A percentile compares a stretch with the other conserved stretches of the same genome.
Evolutionary conservation across 495 filamentous ascomycete species (phyloP).

Genomic region (Hypoxylon fragiforme): DNA sequence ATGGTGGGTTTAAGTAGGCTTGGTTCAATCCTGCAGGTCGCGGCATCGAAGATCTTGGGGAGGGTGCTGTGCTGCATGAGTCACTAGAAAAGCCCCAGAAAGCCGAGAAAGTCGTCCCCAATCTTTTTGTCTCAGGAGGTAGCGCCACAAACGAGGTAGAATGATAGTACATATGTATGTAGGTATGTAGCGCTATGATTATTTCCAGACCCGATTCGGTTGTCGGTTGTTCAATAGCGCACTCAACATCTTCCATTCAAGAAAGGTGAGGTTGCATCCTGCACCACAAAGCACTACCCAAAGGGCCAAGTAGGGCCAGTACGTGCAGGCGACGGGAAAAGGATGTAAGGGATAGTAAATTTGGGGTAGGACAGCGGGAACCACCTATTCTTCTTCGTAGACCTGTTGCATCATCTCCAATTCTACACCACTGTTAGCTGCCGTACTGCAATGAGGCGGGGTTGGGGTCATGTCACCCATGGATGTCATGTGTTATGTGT

Average conservation of each 20-base stretch:
- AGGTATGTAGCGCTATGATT: constrained; percentile 5
- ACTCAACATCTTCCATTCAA: neutral
- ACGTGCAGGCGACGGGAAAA: constrained; percentile 1
- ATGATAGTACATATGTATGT: no score
- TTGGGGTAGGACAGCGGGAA: constrained; percentile 16
- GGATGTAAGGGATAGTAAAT: neutral
- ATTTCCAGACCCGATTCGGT: neutral
- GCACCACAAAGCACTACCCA: constrained; percentile 1
- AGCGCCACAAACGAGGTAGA: no score
- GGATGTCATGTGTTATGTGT: no score
- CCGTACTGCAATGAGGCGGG: neutral
- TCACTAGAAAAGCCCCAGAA: no score
- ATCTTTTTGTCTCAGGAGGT: no score
- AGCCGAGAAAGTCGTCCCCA: no score
- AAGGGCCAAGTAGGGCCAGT: neutral
- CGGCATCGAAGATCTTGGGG: constrained; percentile 1
- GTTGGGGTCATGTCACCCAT: constrained; percentile 21
- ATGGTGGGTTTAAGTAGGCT: neutral
- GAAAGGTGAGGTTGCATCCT: neutral
- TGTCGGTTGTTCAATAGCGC: constrained; percentile 1
- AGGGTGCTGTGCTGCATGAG: neutral
- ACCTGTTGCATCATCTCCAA: constrained; percentile 51
- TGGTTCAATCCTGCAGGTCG: neutral
- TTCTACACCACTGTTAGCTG: constrained; percentile 42
- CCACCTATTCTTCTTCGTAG: constrained; percentile 44